Base-by-base conservation (phyloP, 2,329 filamentous ascomycete species). In the Colletotrichum sp. region DNA sequence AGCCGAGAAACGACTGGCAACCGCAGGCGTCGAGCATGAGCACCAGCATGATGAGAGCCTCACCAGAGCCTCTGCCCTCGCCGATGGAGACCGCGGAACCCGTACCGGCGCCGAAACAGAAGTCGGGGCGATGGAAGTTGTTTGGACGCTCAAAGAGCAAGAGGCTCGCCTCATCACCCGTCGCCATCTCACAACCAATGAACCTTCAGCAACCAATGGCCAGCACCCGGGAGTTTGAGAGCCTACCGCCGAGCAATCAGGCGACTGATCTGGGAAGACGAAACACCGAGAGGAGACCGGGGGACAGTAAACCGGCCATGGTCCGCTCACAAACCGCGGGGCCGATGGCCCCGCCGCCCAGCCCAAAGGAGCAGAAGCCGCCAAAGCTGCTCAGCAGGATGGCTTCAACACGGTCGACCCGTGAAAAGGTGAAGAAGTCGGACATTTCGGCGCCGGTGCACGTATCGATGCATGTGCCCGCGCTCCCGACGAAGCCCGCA, bases 81-180 rank as follows among this genome's bases (percentile, higher is more conserved):
- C 44, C 19, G 19, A 64, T 64, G 59, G 73, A 68, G 22, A 22
- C 36, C 7, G 34, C 64, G 34, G 71, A 72, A 62, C 68, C 78
- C 16, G 62, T 44, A 15, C 59, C 75, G n/a, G 62, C 85, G 19
- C 52, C 85, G 49, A 88, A 86, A 78, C 85, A 87, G 59, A 92
- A 90, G 82, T 85, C 87, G 3, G 88, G 89, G 27, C 91, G 89
- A 83, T 91, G 91, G 86, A 92, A 89, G 71, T 80, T 93, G n/a
- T 91, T 93, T 77, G 89, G 88, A 16, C 77, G 84, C 72, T 86
- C 85, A 36, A 85, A 83, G 52, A 85, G 84, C 59, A 86, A 83
- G 75, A 80, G 81, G 64, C 72, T 68, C 9, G 75, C 75, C n/a
- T 61, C 74, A 12, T 77, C 75, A 34, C 71, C 75, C 13, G 59